phyloP scores from a whole-genome alignment of 768 basidiomycete species.

The Leccinum uliginosum region DNA sequence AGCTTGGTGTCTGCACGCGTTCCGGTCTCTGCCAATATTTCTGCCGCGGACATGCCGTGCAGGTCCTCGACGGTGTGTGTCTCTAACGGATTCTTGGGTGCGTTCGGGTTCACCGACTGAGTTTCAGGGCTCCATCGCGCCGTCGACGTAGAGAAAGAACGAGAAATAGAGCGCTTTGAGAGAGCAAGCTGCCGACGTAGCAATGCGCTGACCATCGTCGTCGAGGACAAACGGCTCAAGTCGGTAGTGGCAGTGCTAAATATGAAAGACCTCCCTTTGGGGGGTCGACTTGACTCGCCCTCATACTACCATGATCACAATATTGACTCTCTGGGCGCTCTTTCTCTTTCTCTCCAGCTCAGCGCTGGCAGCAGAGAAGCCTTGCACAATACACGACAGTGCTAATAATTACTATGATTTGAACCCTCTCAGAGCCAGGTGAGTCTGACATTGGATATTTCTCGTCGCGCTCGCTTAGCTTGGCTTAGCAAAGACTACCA shows the following conservation, averaged over 20 bases:
- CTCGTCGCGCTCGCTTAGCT: conserved; percentile 3
- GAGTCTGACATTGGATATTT: conserved; percentile 11
- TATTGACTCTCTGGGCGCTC: not conserved
- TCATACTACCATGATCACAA: conserved; percentile 12
- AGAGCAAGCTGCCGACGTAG: conserved; percentile 54
- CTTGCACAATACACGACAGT: conserved; percentile 53
- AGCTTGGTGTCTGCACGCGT: conserved; percentile 71
- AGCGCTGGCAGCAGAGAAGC: conserved; percentile 39
- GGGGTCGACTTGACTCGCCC: conserved; percentile 21
- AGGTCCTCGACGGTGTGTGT: conserved; percentile 81
- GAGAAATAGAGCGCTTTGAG: conserved; percentile 27
- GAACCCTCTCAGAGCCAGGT: conserved; percentile 58
- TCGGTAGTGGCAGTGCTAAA: conserved; percentile 24
- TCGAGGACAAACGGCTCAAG: conserved; percentile 24
- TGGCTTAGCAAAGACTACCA: conserved; percentile 59
- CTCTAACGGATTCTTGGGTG: conserved; percentile 50
- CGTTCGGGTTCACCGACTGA: conserved; percentile 26
- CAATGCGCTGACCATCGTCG: conserved; percentile 61
- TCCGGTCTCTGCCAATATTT: conserved; percentile 75
- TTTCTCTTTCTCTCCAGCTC: conserved; percentile 1
- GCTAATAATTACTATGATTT: conserved; percentile 62
- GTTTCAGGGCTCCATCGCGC: conserved; percentile 20
- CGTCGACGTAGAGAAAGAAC: conserved; percentile 24
- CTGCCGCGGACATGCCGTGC: conserved; percentile 71
- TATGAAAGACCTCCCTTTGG: conserved; percentile 13